Conservation (phyloP, 306 rosid species). For the Lathyrus sativus region DNA sequence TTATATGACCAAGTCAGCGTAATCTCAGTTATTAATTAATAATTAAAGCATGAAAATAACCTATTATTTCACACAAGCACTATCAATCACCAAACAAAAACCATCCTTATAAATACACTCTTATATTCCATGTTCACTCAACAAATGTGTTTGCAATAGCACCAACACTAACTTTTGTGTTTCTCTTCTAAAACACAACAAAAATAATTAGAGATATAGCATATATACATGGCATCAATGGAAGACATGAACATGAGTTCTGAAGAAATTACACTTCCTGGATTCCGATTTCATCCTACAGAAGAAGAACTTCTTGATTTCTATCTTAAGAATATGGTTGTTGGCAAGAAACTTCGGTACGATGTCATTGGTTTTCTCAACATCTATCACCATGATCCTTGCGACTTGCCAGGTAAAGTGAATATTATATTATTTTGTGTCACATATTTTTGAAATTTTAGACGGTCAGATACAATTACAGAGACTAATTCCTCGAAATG, state of each 20-base stretch:
- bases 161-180: constrained; percentile 14
- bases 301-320: constrained; percentile 92
- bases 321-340: constrained; percentile 72
- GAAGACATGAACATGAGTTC: constrained; percentile 39
- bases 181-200: not conserved
- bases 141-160: constrained; percentile 15
- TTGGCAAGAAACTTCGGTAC: constrained; percentile 60
- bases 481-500: no score
- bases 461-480: not conserved
- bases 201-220: not conserved
- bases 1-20: constrained; percentile 45
- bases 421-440: not conserved
- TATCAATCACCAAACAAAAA: constrained; percentile 5
- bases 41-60: constrained; percentile 1
- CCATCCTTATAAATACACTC: constrained; percentile 42
- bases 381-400: constrained; percentile 83
- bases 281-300: constrained; percentile 91
- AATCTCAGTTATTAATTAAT: not conserved
- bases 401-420: constrained; percentile 77
- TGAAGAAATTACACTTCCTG: constrained; percentile 68
- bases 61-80: not conserved
- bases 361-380: constrained; percentile 81
- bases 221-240: constrained; percentile 39
- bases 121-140: constrained; percentile 6
- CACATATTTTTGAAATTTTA: not conserved